Percentiles rank a stretch among this genome's conserved stretches.
Conservation (phyloP, 257 asterid species). For the Gentiana straminea region DNA sequence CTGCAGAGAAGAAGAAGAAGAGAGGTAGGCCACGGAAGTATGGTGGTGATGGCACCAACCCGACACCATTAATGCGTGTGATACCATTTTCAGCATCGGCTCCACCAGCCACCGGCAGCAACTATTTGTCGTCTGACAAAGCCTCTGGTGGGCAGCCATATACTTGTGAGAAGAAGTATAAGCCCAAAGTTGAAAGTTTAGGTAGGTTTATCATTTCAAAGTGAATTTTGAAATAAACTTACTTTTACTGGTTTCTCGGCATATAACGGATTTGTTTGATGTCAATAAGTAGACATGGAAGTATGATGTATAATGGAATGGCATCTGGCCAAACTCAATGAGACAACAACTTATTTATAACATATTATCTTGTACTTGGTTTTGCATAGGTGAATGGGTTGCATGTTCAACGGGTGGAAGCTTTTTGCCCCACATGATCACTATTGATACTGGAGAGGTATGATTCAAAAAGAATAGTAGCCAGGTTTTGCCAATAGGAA, state of each 20-base stretch:
- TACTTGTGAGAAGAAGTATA: conserved; percentile 50
- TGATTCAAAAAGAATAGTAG: conserved; percentile 2
- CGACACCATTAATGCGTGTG: conserved; percentile 28
- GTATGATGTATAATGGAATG: no score
- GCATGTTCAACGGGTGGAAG: conserved; percentile 54
- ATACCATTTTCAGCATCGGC: conserved; percentile 41
- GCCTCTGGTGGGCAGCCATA: conserved; percentile 19
- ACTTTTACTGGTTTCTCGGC: no score
- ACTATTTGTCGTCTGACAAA: conserved; percentile 31
- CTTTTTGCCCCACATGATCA: conserved; percentile 57
- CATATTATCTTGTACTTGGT: neutral
- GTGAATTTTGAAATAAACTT: neutral
- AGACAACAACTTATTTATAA: neutral
- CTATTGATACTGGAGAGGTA: conserved; percentile 71
- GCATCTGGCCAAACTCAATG: no score
- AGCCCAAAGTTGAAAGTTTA: conserved; percentile 53
- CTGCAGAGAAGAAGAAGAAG: conserved; percentile 65
- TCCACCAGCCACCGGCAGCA: conserved; percentile 37
- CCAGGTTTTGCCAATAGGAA: conserved; percentile 1
- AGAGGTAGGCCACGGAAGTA: conserved; percentile 95
- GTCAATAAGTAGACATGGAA: no score
- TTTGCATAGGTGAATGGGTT: conserved; percentile 46
- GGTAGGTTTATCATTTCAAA: conserved; percentile 28
- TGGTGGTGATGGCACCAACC: conserved; percentile 41
- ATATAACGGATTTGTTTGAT: no score